Evolutionary conservation across 2,329 filamentous ascomycete genomes (phyloP).

Genomic region (Exophiala bonariae): DNA sequence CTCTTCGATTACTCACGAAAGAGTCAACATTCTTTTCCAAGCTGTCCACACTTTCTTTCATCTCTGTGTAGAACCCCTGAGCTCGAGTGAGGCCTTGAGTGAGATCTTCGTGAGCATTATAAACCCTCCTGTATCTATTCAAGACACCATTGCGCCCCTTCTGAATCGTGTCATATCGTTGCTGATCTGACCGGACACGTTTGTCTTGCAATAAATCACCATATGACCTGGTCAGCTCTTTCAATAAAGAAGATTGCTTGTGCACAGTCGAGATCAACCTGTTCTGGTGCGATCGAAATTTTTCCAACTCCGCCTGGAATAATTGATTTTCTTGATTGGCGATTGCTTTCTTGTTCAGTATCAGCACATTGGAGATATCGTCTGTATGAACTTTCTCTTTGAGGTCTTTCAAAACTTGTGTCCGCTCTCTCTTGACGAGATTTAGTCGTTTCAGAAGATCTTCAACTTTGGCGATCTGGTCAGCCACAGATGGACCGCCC

Average conservation of each 20-base stretch:
- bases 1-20: slow-evolving; percentile 91
- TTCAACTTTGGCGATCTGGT: slow-evolving; percentile 87
- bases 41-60: slow-evolving; percentile 91
- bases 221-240: slow-evolving; percentile 86
- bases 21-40: slow-evolving; percentile 93
- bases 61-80: slow-evolving; percentile 91
- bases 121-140: slow-evolving; percentile 84
- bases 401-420: slow-evolving; percentile 90
- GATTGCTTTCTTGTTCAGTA: slow-evolving; percentile 96
- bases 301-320: slow-evolving; percentile 95
- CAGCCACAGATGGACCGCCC: slow-evolving; percentile 73
- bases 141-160: slow-evolving; percentile 78
- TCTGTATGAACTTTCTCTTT: slow-evolving; percentile 95
- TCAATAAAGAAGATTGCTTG: slow-evolving; percentile 91
- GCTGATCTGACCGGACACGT: slow-evolving; percentile 88
- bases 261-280: slow-evolving; percentile 90
- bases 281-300: slow-evolving; percentile 90
- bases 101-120: slow-evolving; percentile 89
- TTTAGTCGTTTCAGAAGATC: slow-evolving; percentile 88
- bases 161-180: slow-evolving; percentile 87
- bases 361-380: slow-evolving; percentile 95
- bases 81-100: slow-evolving; percentile 82
- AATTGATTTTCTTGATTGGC: slow-evolving; percentile 87
- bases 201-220: slow-evolving; percentile 90
- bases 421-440: slow-evolving; percentile 85